Conservation (phyloP, 768 basidiomycete species). For the Tulasnella sp. region DNA sequence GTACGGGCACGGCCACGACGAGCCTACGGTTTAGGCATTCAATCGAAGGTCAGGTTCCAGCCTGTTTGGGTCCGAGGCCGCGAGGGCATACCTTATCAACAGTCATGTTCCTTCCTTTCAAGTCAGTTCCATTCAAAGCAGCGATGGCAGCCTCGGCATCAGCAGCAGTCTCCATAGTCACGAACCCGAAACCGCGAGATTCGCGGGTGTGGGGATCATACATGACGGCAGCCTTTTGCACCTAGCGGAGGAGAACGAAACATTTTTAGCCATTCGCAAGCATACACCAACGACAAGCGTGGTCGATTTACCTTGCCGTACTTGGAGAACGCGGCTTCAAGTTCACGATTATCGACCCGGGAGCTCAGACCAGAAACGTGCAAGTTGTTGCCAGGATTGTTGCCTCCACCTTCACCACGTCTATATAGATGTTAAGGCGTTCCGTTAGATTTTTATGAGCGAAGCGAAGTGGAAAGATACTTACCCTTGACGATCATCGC, state of each 20-base stretch:
- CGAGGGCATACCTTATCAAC: conserved; percentile 66
- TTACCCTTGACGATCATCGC: conserved; percentile 44
- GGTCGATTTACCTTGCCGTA: conserved; percentile 56
- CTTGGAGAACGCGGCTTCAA: conserved; percentile 81
- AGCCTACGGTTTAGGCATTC: conserved; percentile 41
- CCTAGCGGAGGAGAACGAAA: conserved; percentile 29
- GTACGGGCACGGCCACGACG: conserved; percentile 82
- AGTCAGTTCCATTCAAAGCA: conserved; percentile 67
- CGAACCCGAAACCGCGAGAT: conserved; percentile 83
- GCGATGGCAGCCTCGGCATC: conserved; percentile 89
- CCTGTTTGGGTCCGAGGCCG: background rate
- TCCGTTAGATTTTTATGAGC: conserved; percentile 16
- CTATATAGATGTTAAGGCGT: background rate
- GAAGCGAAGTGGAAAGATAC: background rate
- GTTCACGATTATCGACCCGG: conserved; percentile 67
- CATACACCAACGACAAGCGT: background rate
- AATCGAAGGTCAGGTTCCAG: background rate
- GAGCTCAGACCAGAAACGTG: conserved; percentile 50
- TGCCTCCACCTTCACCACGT: conserved; percentile 25
- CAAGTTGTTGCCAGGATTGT: conserved; percentile 54
- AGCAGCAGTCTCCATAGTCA: conserved; percentile 69
- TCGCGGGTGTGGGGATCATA: conserved; percentile 53
- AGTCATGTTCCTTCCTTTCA: conserved; percentile 77
- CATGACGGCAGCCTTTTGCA: conserved; percentile 52
- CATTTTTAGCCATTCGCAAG: background rate